These are phyloP conservation scores for Conringia planisiliqua DNA, from an alignment of 345 rosid species.

Conservation along the genomic window DNA sequence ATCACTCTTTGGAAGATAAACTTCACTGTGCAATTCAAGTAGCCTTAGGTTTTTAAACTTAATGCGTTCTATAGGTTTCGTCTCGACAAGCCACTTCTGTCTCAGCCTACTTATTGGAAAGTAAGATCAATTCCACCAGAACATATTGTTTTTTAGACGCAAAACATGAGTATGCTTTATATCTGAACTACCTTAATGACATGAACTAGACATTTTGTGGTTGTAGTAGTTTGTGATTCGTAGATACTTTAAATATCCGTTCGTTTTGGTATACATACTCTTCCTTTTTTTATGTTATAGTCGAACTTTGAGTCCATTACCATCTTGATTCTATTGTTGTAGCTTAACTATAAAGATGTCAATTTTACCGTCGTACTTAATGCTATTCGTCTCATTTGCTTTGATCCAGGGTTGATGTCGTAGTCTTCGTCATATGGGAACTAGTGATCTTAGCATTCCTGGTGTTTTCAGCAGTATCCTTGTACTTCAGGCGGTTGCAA, in stretches of 20 bases:
- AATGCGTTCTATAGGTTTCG: neutral
- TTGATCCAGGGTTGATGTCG: conserved; percentile 85
- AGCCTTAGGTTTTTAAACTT: neutral
- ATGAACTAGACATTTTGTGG: neutral
- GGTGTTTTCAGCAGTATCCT: conserved; percentile 90
- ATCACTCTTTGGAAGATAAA: neutral
- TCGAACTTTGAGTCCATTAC: neutral
- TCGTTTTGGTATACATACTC: neutral
- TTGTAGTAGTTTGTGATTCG: neutral
- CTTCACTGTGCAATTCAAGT: neutral
- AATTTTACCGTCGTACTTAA: neutral
- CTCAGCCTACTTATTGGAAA: no score
- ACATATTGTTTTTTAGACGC: neutral
- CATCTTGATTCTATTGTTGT: neutral
- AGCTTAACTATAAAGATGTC: neutral
- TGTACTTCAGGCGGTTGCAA: conserved; percentile 67
- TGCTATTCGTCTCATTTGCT: neutral
- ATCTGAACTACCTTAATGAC: no score
- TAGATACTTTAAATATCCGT: no score
- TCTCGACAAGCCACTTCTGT: neutral
- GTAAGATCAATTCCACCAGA: neutral
- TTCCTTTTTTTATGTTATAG: neutral
- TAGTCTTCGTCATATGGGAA: conserved; percentile 89
- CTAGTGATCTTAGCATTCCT: conserved; percentile 79
- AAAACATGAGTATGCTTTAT: neutral